Evolutionary conservation across 1,139 yeast genomes (phyloP).

Genomic region (Zygosaccharomyces sapae): DNA sequence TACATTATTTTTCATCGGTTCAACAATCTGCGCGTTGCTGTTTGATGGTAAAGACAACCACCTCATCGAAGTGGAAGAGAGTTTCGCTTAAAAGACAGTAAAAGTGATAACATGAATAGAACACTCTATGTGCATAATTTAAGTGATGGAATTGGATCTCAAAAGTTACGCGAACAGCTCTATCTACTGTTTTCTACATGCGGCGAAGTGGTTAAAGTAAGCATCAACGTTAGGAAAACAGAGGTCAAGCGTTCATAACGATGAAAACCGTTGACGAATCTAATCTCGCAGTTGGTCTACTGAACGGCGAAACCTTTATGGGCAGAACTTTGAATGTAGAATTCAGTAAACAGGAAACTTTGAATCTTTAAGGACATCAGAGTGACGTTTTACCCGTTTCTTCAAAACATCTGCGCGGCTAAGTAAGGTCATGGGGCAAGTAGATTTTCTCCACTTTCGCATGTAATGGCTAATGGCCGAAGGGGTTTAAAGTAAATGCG

Average conservation of each 20-base stretch:
- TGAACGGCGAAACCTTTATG: slow-evolving; percentile 29
- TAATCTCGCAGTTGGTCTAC: slow-evolving; percentile 28
- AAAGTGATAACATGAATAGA: neutral
- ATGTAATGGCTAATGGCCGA: neutral
- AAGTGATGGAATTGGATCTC: slow-evolving; percentile 22
- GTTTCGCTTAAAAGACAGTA: no score
- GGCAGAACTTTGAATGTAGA: slow-evolving; percentile 25
- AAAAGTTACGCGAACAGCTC: slow-evolving; percentile 25
- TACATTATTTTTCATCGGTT: no score
- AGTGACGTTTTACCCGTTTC: neutral
- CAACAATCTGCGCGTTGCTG: no score
- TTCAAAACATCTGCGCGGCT: neutral
- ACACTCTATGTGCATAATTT: slow-evolving; percentile 31
- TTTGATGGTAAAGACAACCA: no score
- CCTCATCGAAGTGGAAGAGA: no score
- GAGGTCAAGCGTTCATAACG: slow-evolving; percentile 34
- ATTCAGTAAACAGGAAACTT: slow-evolving; percentile 24
- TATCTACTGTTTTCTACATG: slow-evolving; percentile 31
- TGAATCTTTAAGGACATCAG: slow-evolving; percentile 8
- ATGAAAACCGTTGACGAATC: slow-evolving; percentile 32
- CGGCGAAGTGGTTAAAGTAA: slow-evolving; percentile 33
- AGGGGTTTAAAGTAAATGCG: neutral
- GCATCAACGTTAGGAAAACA: slow-evolving; percentile 20
- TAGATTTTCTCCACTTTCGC: neutral
- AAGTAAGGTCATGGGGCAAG: neutral